Percentiles rank a stretch among this genome's conserved stretches.
Conservation (phyloP, 2,329 filamentous ascomycete genomes). For the Exophiala sp. region DNA sequence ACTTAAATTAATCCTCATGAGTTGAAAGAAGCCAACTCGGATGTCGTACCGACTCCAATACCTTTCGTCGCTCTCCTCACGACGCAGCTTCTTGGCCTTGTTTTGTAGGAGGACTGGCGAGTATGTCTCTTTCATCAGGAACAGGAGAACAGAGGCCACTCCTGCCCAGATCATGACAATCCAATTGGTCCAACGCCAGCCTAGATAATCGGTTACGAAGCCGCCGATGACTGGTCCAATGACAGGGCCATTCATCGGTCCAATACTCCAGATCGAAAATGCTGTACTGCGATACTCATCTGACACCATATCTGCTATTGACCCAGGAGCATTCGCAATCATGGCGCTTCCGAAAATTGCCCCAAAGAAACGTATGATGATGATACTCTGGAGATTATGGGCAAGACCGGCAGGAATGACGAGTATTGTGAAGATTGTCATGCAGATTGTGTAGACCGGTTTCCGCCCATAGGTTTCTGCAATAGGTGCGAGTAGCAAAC, state of each 20-base stretch:
- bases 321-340: constrained; percentile 79
- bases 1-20: constrained; percentile 72
- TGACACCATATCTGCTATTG: constrained; percentile 75
- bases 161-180: constrained; percentile 70
- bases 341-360: constrained; percentile 73
- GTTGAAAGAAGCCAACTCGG: constrained; percentile 58
- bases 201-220: constrained; percentile 66
- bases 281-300: constrained; percentile 78
- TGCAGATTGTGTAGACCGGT: constrained; percentile 63
- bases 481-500: constrained; percentile 69
- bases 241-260: constrained; percentile 73
- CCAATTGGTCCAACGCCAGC: constrained; percentile 89
- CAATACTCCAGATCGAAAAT: constrained; percentile 78
- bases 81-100: constrained; percentile 62
- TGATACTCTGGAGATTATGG: constrained; percentile 62
- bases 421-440: constrained; percentile 63
- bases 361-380: constrained; percentile 71
- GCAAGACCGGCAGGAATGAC: constrained; percentile 70
- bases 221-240: constrained; percentile 73
- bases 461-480: constrained; percentile 46
- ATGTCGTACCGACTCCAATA: constrained; percentile 82
- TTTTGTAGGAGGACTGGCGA: constrained; percentile 65
- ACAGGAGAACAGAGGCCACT: constrained; percentile 57
- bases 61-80: constrained; percentile 65
- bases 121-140: constrained; percentile 70